Evolutionary conservation across 805 yeast genomes (phyloP).

Genomic region (Candida glaebosa): DNA sequence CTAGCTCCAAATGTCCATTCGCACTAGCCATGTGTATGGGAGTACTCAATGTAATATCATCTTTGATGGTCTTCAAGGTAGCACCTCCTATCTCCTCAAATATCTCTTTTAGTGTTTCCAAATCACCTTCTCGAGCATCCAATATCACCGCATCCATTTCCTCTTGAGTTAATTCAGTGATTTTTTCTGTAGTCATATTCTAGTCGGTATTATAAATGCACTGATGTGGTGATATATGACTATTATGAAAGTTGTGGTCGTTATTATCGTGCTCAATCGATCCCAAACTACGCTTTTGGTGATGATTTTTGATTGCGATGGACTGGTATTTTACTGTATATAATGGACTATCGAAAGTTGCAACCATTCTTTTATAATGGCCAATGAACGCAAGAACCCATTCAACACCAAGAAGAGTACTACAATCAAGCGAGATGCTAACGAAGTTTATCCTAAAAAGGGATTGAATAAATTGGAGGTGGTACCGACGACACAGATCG

Average conservation of each 20-base stretch:
- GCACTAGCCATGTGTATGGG: conserved; percentile 95
- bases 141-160: conserved; percentile 79
- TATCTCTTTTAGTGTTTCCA: conserved; percentile 67
- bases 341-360: no score
- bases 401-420: conserved; percentile 23
- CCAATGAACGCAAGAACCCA: conserved; percentile 22
- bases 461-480: conserved; percentile 33
- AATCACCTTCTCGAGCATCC: conserved; percentile 86
- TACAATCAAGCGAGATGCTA: conserved; percentile 28
- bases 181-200: conserved; percentile 6
- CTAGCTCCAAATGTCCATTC: conserved; percentile 78
- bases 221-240: no score
- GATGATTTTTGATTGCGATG: no score
- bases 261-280: no score
- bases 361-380: neutral
- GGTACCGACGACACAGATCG: conserved; percentile 30
- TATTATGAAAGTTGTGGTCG: no score
- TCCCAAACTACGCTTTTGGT: no score
- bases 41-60: conserved; percentile 63
- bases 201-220: neutral
- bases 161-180: conserved; percentile 51
- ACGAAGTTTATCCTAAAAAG: conserved; percentile 31
- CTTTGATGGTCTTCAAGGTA: conserved; percentile 46
- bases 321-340: no score
- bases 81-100: conserved; percentile 55